Percentiles rank a stretch among this genome's conserved stretches.
Evolutionary conservation across 176 grass and related monocot species (phyloP).

Genomic region (Eragrostis curvula): DNA sequence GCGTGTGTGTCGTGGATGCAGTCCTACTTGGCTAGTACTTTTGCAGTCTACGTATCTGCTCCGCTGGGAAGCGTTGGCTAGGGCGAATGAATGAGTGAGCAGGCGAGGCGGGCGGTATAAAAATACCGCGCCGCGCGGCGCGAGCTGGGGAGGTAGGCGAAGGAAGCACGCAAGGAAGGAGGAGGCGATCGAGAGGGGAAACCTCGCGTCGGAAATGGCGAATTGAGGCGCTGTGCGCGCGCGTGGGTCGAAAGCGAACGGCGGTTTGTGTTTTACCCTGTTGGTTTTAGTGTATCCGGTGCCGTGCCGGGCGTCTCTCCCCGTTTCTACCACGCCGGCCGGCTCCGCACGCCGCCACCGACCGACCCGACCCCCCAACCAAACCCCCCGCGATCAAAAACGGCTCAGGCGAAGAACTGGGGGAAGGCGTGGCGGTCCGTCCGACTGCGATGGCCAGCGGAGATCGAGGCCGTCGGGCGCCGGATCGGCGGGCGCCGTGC

Average conservation of each 20-base stretch:
- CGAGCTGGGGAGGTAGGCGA: neutral
- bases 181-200: neutral
- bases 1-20: neutral
- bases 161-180: slow-evolving; percentile 57
- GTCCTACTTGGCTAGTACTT: neutral
- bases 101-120: slow-evolving; percentile 26
- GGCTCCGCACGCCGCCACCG: slow-evolving; percentile 37
- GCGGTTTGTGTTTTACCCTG: neutral
- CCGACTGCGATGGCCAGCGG: slow-evolving; percentile 25
- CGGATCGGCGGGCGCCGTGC: neutral
- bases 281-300: no score
- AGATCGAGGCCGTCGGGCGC: neutral
- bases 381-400: slow-evolving; percentile 27
- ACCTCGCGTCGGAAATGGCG: neutral
- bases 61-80: neutral
- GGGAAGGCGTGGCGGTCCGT: slow-evolving; percentile 18
- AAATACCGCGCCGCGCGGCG: neutral
- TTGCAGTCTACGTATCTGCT: neutral
- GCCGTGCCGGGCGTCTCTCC: no score
- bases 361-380: neutral
- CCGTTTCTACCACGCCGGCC: neutral
- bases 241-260: slow-evolving; percentile 31
- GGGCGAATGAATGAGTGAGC: neutral
- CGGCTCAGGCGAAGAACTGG: no score
- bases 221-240: neutral